phyloP scores from a whole-genome alignment of 2,329 filamentous ascomycete species.

The Fusarium pseudocircinatum region DNA sequence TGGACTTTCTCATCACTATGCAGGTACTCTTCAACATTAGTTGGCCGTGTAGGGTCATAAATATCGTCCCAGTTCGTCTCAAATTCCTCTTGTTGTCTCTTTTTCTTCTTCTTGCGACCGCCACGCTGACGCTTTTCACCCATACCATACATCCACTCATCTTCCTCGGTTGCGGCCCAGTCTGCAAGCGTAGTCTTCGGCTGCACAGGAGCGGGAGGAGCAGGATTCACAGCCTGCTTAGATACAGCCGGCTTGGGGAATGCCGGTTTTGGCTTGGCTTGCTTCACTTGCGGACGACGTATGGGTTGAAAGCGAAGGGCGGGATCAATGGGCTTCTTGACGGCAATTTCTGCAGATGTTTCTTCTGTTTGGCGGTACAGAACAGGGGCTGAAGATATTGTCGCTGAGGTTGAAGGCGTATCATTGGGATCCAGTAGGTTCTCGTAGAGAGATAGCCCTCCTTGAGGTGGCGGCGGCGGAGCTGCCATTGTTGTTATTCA shows the following conservation, averaged over 20 bases:
- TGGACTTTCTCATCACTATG: constrained; percentile 83
- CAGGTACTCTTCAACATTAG: constrained; percentile 85
- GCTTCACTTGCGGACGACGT: constrained; percentile 74
- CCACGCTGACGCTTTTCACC: constrained; percentile 77
- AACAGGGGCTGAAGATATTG: constrained; percentile 81
- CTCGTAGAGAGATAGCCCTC: constrained; percentile 80
- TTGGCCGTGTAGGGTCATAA: constrained; percentile 85
- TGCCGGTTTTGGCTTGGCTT: constrained; percentile 67
- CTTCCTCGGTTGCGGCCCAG: constrained; percentile 81
- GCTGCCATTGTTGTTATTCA: constrained; percentile 40
- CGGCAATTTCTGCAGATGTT: constrained; percentile 53
- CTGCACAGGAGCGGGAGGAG: constrained; percentile 49
- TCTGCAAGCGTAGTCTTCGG: constrained; percentile 79
- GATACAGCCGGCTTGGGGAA: constrained; percentile 58
- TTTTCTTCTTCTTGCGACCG: constrained; percentile 80
- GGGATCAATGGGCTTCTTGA: constrained; percentile 69
- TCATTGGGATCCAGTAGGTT: constrained; percentile 76
- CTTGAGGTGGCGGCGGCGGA: constrained; percentile 49
- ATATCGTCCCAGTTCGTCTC: constrained; percentile 90
- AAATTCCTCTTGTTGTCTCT: constrained; percentile 61
- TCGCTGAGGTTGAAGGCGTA: constrained; percentile 59
- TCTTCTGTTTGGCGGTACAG: constrained; percentile 70
- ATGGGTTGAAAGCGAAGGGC: constrained; percentile 89
- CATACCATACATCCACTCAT: constrained; percentile 77
- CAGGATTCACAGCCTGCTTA: constrained; percentile 46